These are phyloP conservation scores for Jacaranda copaia DNA, from an alignment of 257 asterid species.

Conservation along the genomic window DNA sequence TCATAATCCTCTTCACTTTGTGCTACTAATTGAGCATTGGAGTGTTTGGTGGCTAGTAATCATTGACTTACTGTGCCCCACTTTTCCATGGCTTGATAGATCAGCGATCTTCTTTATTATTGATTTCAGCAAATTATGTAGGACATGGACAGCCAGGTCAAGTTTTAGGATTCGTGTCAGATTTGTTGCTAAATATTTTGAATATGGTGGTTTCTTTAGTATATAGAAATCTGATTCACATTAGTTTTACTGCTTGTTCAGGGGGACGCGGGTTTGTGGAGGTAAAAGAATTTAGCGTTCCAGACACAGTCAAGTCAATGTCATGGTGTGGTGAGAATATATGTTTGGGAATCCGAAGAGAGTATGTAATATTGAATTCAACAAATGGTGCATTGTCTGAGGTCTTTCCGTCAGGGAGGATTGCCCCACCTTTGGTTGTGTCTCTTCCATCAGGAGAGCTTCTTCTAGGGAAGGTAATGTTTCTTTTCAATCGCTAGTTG, in stretches of 20 bases:
- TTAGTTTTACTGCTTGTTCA: constrained; percentile 43
- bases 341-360: constrained; percentile 87
- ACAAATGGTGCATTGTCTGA: constrained; percentile 85
- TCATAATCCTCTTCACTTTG: constrained; percentile 12
- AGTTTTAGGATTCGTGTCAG: constrained; percentile 17
- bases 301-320: constrained; percentile 90
- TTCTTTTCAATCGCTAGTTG: background rate
- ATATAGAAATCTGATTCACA: constrained; percentile 15
- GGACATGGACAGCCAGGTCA: background rate
- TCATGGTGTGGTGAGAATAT: constrained; percentile 99
- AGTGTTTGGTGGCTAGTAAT: constrained; percentile 11
- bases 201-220: background rate
- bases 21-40: constrained; percentile 23
- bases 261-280: constrained; percentile 97
- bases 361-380: constrained; percentile 81
- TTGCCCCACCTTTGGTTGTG: constrained; percentile 90
- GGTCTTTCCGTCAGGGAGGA: constrained; percentile 95
- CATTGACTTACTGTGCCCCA: background rate
- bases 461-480: constrained; percentile 86
- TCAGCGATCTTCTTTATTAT: background rate
- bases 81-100: background rate
- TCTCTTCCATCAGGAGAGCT: constrained; percentile 93
- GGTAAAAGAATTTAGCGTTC: constrained; percentile 92
- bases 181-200: constrained; percentile 7
- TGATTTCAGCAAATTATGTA: constrained; percentile 8